Evolutionary conservation across 805 yeast species (phyloP), one percentile per base, ranked within the genome.

Genomic region (Yarrowia osloensis): DNA sequence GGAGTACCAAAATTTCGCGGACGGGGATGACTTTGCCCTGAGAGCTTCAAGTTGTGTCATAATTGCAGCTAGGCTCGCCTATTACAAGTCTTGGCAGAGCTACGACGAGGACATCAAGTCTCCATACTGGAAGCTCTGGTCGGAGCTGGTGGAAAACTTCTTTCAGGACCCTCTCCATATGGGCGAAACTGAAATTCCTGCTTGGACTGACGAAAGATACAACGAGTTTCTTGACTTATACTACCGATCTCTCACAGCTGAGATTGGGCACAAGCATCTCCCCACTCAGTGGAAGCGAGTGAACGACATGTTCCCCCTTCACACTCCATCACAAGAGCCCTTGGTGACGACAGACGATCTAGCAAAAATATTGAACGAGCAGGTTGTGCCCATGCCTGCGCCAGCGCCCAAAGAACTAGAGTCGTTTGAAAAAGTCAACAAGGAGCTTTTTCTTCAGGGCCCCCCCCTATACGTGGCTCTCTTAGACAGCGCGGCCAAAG

Each of bases 81-180:
- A 39, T n/a, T 57, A 40, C 28, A 57, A 40, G 49, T 26, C 35
- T 4, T 57, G 47, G 47, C 22, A 12, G 6, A 40, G 63, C 15
- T 40, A 39, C 9, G 63, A 57, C 31, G 24, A 13, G 12, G 40
- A 31, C 2, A 22, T 26, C 13, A 28, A 17, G 12, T 28, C 63
- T 2, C 49, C 63, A 13, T 57, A 13, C 35, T 57, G 63, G 63
- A n/a, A n/a, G 17, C 28, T 57, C n/a, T 57, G 37, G 37, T 24
- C 26, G 4, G 63, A 57, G 12, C 15, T 57, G 4, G 17, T 31
- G 1, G 49, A 57, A 13, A 26, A 26, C 12, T 39, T 11, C 37
- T 40, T 26, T 17, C 24, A 57, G 13, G 55, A 49, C 7, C 37
- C 22, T 3, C 15, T 9, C 2, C 6, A 9, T 19, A 28, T 28